Conservation (phyloP, 1,139 yeast genomes). For the Yamadazyma dushanensis region DNA sequence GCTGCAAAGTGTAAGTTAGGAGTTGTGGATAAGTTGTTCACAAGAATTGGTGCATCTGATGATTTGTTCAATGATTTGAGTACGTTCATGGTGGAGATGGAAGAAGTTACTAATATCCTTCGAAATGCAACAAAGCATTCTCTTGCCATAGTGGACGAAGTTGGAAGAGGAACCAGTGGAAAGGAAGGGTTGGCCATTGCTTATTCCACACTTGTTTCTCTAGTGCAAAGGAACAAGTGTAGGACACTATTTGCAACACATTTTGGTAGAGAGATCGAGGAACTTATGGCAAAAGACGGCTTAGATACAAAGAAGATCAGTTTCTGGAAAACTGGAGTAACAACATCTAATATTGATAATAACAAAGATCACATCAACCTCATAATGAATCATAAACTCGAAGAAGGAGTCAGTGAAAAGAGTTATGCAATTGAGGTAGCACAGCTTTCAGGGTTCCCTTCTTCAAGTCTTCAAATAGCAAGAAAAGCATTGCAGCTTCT, state of each 20-base stretch:
- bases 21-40: conserved; percentile 80
- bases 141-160: conserved; percentile 87
- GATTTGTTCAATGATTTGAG: conserved; percentile 83
- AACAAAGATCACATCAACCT: conserved; percentile 25
- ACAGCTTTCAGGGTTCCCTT: conserved; percentile 79
- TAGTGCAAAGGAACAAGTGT: conserved; percentile 59
- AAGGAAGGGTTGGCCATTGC: conserved; percentile 91
- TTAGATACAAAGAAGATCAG: conserved; percentile 35
- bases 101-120: conserved; percentile 84
- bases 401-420: conserved; percentile 69
- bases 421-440: conserved; percentile 91
- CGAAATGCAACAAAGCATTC: conserved; percentile 75
- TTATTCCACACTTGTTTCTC: conserved; percentile 67
- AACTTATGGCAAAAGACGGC: conserved; percentile 23
- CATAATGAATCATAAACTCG: conserved; percentile 61
- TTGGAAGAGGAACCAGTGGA: conserved; percentile 95
- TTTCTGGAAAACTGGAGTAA: conserved; percentile 54
- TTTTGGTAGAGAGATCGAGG: conserved; percentile 69
- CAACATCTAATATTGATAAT: conserved; percentile 17
- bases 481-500: conserved; percentile 28
- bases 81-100: conserved; percentile 97
- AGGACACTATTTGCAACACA: conserved; percentile 92
- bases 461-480: conserved; percentile 55
- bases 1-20: conserved; percentile 73
- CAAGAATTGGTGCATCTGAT: conserved; percentile 90